phyloP scores from a whole-genome alignment of 2,329 filamentous ascomycete genomes.

The Fusarium sp. region DNA sequence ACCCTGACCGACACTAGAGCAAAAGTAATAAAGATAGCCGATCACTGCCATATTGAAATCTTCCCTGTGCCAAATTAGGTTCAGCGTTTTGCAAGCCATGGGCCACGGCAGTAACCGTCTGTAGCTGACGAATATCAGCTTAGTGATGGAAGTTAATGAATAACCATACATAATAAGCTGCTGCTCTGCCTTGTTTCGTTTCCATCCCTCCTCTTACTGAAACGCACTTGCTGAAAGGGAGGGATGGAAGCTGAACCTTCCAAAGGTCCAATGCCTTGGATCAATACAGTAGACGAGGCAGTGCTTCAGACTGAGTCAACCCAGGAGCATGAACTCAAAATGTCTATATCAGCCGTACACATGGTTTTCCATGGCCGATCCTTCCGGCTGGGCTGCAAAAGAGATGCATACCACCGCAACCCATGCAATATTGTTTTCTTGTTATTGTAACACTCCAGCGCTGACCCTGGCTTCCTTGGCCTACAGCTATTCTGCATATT shows the following conservation, averaged over 20 bases:
- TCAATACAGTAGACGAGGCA: neutral
- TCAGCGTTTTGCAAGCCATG: slow-evolving; percentile 1
- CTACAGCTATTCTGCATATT: slow-evolving; percentile 2
- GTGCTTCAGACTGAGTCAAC: neutral
- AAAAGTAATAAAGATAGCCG: neutral
- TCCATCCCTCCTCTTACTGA: slow-evolving; percentile 12
- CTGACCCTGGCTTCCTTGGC: neutral
- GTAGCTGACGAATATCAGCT: neutral
- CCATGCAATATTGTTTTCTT: neutral
- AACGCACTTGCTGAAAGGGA: slow-evolving; percentile 3
- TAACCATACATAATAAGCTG: neutral
- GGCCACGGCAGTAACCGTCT: neutral
- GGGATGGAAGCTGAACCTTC: slow-evolving; percentile 1
- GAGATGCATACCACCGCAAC: slow-evolving; percentile 5
- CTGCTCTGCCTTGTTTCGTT: slow-evolving; percentile 2
- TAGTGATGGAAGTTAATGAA: neutral
- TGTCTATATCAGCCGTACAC: slow-evolving; percentile 5
- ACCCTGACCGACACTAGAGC: slow-evolving; percentile 5
- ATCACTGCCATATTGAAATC: slow-evolving; percentile 2
- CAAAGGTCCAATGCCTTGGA: neutral
- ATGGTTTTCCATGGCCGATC: slow-evolving; percentile 12
- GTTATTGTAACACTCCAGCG: slow-evolving; percentile 4
- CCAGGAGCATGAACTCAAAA: slow-evolving; percentile 31
- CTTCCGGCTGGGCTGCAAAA: slow-evolving; percentile 18
- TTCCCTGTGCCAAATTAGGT: slow-evolving; percentile 3